Conservation (phyloP, 768 basidiomycete species). For the Suillus tomentosus region DNA sequence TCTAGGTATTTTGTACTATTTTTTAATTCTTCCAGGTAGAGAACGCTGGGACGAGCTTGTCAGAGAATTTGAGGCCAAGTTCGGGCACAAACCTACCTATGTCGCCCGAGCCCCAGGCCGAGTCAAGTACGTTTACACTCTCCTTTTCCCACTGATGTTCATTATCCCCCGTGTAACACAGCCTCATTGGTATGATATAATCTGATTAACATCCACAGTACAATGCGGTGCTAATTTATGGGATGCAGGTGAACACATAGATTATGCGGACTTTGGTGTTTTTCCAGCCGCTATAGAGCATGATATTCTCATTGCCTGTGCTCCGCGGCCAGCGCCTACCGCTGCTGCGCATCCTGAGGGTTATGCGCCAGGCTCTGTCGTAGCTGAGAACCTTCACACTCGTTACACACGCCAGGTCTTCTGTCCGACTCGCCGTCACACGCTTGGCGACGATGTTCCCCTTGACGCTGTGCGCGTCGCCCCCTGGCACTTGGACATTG, state of each 20-base stretch:
- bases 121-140: slow-evolving; percentile 57
- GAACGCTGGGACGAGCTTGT: slow-evolving; percentile 63
- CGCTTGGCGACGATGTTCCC: slow-evolving; percentile 30
- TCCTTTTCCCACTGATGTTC: background rate
- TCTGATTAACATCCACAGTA: slow-evolving; percentile 15
- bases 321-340: slow-evolving; percentile 33
- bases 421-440: slow-evolving; percentile 45
- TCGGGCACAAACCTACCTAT: slow-evolving; percentile 66
- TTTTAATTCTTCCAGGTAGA: slow-evolving; percentile 23
- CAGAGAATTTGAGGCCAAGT: slow-evolving; percentile 61
- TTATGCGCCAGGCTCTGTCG: slow-evolving; percentile 49
- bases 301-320: slow-evolving; percentile 81
- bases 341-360: slow-evolving; percentile 23
- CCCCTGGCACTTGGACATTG: slow-evolving; percentile 74
- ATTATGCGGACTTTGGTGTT: slow-evolving; percentile 82
- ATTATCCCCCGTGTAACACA: slow-evolving; percentile 15
- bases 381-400: slow-evolving; percentile 60
- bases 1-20: background rate
- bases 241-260: slow-evolving; percentile 75
- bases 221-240: slow-evolving; percentile 4
- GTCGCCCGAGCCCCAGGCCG: slow-evolving; percentile 80
- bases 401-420: slow-evolving; percentile 65
- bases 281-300: slow-evolving; percentile 84
- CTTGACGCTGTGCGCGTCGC: slow-evolving; percentile 41
- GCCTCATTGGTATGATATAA: slow-evolving; percentile 38